phyloP scores from a whole-genome alignment of 1,284 basidiomycete species.

The Cryptococcus sp. region DNA sequence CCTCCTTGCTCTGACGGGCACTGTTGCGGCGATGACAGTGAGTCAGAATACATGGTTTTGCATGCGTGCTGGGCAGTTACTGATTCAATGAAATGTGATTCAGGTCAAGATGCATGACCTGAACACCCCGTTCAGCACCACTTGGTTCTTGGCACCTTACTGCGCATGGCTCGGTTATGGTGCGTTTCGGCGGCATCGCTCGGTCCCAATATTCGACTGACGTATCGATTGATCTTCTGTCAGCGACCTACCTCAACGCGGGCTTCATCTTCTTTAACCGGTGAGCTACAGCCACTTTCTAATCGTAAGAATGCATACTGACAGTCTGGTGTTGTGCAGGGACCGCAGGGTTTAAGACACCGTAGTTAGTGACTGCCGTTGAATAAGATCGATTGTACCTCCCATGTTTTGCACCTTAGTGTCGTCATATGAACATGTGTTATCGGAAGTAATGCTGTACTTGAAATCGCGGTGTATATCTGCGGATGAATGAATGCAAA shows the following conservation, averaged over 20 bases:
- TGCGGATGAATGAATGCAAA: too few species aligned
- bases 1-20: conserved; percentile 60
- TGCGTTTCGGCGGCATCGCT: conserved; percentile 21
- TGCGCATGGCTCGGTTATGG: conserved; percentile 53
- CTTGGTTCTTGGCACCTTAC: conserved; percentile 62
- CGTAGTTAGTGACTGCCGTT: too few species aligned
- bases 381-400: too few species aligned
- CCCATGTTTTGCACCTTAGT: too few species aligned
- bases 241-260: conserved; percentile 64
- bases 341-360: background rate
- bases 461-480: too few species aligned
- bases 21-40: conserved; percentile 64
- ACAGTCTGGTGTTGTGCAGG: background rate
- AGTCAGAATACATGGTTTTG: conserved; percentile 20
- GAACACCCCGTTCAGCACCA: conserved; percentile 55
- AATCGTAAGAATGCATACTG: background rate
- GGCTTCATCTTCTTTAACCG: conserved; percentile 50
- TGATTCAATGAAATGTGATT: conserved; percentile 3
- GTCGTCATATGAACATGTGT: too few species aligned
- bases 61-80: background rate
- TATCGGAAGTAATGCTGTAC: too few species aligned
- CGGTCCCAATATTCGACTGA: too few species aligned
- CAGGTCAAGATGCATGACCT: conserved; percentile 56
- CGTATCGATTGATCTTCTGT: too few species aligned
- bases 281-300: conserved; percentile 8